Evolutionary conservation across 139 green algal genomes (phyloP), one percentile per base, ranked within the genome.

Genomic region (Coccomyxa sp.): DNA sequence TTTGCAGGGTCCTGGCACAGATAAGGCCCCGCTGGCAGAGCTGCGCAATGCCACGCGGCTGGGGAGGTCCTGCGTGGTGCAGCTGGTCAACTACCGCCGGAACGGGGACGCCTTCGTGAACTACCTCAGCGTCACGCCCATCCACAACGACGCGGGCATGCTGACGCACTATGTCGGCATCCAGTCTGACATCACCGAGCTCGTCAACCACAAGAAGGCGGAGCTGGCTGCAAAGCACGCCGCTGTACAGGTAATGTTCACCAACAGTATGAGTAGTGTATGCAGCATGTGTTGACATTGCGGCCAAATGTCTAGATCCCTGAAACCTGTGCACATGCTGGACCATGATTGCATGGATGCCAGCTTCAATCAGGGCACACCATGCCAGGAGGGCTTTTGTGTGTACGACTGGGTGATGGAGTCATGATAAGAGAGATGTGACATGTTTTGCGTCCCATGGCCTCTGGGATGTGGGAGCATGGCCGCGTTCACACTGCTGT

Each of bases 161-260:
- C 86, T 97, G 34, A 92, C 87, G 14, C 89, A 94, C 83, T 97
- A 93, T 80, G 91, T 97, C 55, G 92, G 92, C 6, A 89, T 97
- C 39, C 93, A 97, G 82, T 88, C 79, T 16, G 93, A 97, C 82
- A 90, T 97, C 41, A 95, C 88, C 0, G 92, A 97, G 81, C 81
- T 95, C n/a, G 82, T 95, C 3, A 81, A 80, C 37, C 80, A 85
- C 68, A 89, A 88, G 70, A 79, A 86, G 72, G 88, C 88, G 3
- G 89, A 91, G 81, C 79, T 93, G 75, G 84, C 87, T 14, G 90
- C 89, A 2, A 89, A 88, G 69, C 87, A 92, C 78, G 82, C 74
- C 34, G 83, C 85, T 36, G 78, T 75, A 31, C 77, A 85, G 80
- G 79, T 79, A n/a, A n/a, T n/a, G n/a, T n/a, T n/a, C n/a, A n/a